Evolutionary conservation across 2,329 filamentous ascomycete genomes (phyloP).

Genomic region (Sporothrix phasma): DNA sequence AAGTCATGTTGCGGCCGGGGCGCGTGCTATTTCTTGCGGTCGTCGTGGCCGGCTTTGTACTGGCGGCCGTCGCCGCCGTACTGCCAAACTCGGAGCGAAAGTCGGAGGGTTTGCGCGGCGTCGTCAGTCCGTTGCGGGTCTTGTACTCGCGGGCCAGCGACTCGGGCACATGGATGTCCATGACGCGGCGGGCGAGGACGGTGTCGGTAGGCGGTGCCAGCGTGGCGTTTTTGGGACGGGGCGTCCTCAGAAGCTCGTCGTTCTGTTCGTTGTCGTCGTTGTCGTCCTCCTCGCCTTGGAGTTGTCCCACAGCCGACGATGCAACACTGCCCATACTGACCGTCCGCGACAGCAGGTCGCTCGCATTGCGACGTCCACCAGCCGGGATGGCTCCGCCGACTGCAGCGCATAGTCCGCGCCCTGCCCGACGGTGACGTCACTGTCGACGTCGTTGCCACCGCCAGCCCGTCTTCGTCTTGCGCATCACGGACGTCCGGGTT

Average conservation of each 20-base stretch:
- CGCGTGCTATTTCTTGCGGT: slow-evolving; percentile 34
- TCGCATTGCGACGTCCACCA: slow-evolving; percentile 40
- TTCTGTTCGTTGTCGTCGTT: slow-evolving; percentile 25
- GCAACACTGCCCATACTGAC: slow-evolving; percentile 85
- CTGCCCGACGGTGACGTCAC: slow-evolving; percentile 58
- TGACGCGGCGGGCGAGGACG: slow-evolving; percentile 75
- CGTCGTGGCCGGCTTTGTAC: slow-evolving; percentile 22
- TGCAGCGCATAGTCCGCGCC: slow-evolving; percentile 73
- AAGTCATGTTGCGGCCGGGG: slow-evolving; percentile 63
- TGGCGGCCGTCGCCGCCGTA: slow-evolving; percentile 31
- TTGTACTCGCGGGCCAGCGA: slow-evolving; percentile 80
- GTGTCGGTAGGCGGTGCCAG: slow-evolving; percentile 68
- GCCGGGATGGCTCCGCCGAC: slow-evolving; percentile 61
- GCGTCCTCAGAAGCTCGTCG: slow-evolving; percentile 54
- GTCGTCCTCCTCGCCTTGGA: slow-evolving; percentile 35
- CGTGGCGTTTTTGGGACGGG: slow-evolving; percentile 43
- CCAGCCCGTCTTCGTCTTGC: slow-evolving; percentile 60
- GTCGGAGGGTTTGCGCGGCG: slow-evolving; percentile 43
- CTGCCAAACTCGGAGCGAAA: slow-evolving; percentile 23
- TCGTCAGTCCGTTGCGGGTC: slow-evolving; percentile 57
- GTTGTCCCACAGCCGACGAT: slow-evolving; percentile 46
- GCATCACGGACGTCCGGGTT: slow-evolving; percentile 43
- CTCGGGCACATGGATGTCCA: slow-evolving; percentile 83
- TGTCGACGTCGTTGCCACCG: slow-evolving; percentile 57
- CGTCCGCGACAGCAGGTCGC: slow-evolving; percentile 56